Conservation (phyloP, 495 filamentous ascomycete genomes). For the Margaritispora aquatica region DNA sequence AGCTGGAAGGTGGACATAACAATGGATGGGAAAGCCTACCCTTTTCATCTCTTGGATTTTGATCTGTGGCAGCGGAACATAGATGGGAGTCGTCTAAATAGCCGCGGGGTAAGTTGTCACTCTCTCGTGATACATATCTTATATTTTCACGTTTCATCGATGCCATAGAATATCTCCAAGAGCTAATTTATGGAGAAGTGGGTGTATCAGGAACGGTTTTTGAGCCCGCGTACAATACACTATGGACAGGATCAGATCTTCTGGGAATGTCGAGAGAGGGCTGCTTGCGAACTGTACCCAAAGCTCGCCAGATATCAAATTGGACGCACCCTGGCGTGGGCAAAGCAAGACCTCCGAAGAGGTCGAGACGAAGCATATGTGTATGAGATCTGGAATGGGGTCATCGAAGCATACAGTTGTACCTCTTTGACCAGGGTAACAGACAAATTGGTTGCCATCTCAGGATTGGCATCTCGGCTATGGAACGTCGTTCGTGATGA, state of each 20-base stretch:
- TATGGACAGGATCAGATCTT: slow-evolving; percentile 26
- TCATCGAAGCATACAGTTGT: slow-evolving; percentile 1
- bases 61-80: not conserved
- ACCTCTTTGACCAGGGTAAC: not conserved
- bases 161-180: no score
- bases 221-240: slow-evolving; percentile 26
- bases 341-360: not conserved
- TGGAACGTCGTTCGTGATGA: not conserved
- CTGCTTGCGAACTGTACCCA: slow-evolving; percentile 27
- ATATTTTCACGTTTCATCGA: no score
- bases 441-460: slow-evolving; percentile 12
- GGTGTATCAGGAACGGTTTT: slow-evolving; percentile 31
- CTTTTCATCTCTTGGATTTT: not conserved
- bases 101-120: slow-evolving; percentile 7
- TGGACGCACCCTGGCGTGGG: not conserved
- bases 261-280: slow-evolving; percentile 26
- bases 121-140: no score
- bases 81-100: slow-evolving; percentile 9
- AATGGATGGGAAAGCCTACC: not conserved
- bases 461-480: slow-evolving; percentile 7
- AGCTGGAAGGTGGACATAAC: not conserved
- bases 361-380: not conserved
- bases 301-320: not conserved
- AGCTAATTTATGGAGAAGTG: slow-evolving; percentile 16
- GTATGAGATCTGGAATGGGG: not conserved